Evolutionary conservation across 352 stramenopile species (phyloP), one percentile per base, ranked within the genome.

Genomic region (Globisporangium rhizosaccharum): DNA sequence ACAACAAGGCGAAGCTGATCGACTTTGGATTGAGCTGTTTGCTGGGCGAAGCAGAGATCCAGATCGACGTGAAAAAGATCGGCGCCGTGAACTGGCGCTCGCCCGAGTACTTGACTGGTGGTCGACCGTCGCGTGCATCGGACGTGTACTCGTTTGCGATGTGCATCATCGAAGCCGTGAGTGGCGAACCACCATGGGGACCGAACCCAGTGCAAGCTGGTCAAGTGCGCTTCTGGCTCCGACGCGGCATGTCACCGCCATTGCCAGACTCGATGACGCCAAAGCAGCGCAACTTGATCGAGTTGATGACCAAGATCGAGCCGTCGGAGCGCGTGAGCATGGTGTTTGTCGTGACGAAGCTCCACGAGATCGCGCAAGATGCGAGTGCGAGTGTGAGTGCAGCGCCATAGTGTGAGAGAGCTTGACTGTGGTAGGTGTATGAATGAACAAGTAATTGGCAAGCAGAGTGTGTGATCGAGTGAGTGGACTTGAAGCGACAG

Each of bases 251-350:
- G 1, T 1, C 17, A 3, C 37, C 52, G 18, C 30, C 30, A 1
- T 3, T 57, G n/a, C 52, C 52, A 10, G 52, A 18, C 2, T 15
- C 36, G 39, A 33, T 57, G 36, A 57, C 1, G 1, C 2, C 20
- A 4, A 57, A 57, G 25, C 55, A 60, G 26, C 10, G 44, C n/a
- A 60, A 53, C 42, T 20, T 60, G 44, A 5, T 60, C 20, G 28
- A 36, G 55, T n/a, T 46, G 1, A 60, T 60, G 55, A 37, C 30
- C 9, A 52, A 23, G 17, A 11, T 20, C 1, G 55, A 60, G 2
- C 44, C 44, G n/a, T 5, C 44, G 4, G 44, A 26, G n/a, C 44
- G 18, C 18, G 18, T 26, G 44, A 28, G 0, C 2, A 49, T 49
- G 44, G 1, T 1, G 17, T 14, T 49, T 5, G 44, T 49, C 0